Evolutionary conservation across 768 basidiomycete species (phyloP).

Genomic region (Brasilioporus rufonigricans): DNA sequence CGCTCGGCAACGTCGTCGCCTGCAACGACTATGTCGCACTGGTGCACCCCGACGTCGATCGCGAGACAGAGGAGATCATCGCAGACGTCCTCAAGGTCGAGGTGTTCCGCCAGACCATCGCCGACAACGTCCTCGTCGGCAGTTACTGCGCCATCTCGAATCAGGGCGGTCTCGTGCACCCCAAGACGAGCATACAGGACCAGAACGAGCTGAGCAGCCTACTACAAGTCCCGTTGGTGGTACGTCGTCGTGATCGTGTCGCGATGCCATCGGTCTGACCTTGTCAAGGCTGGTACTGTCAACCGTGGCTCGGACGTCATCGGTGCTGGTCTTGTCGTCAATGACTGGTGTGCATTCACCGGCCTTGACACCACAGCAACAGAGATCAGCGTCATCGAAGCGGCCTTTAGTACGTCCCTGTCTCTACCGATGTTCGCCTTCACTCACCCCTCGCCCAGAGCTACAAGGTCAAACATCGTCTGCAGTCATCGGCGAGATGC

Average conservation of each 20-base stretch:
- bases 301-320: conserved; percentile 98
- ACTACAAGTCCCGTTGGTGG: conserved; percentile 92
- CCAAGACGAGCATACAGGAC: conserved; percentile 94
- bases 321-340: conserved; percentile 96
- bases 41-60: conserved; percentile 96
- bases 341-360: conserved; percentile 99
- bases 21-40: conserved; percentile 99
- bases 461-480: conserved; percentile 81
- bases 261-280: background rate
- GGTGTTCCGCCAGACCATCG: conserved; percentile 96
- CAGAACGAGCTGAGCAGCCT: conserved; percentile 96
- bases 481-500: conserved; percentile 89
- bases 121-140: conserved; percentile 95
- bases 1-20: conserved; percentile 96
- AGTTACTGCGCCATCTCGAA: conserved; percentile 95
- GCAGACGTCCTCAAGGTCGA: conserved; percentile 99
- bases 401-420: conserved; percentile 81
- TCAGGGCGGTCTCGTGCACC: conserved; percentile 97
- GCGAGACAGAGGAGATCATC: conserved; percentile 99
- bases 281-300: conserved; percentile 85
- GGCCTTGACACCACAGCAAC: conserved; percentile 99
- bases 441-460: conserved; percentile 44
- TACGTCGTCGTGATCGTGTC: conserved; percentile 40
- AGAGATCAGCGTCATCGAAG: conserved; percentile 97
- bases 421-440: background rate